phyloP scores from a whole-genome alignment of 768 basidiomycete species.

The Leccinum longicurvipes region DNA sequence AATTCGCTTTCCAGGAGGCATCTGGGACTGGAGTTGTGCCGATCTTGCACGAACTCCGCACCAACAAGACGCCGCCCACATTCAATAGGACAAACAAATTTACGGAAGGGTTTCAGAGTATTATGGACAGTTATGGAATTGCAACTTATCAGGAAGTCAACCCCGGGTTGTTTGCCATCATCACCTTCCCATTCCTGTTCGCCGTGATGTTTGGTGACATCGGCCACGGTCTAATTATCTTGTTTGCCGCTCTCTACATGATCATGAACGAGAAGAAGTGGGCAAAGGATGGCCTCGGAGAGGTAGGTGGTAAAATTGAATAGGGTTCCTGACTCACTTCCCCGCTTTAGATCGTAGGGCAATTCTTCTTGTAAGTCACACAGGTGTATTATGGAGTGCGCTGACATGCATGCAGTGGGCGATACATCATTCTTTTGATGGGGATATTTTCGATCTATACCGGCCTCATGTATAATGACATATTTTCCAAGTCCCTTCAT shows the following conservation, averaged over 20 bases:
- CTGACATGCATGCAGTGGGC: slow-evolving; percentile 59
- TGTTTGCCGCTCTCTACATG: slow-evolving; percentile 76
- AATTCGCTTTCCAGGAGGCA: slow-evolving; percentile 53
- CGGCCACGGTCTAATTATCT: slow-evolving; percentile 88
- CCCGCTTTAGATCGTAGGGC: slow-evolving; percentile 63
- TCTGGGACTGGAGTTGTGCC: slow-evolving; percentile 92
- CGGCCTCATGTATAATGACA: slow-evolving; percentile 97
- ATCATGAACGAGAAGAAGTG: slow-evolving; percentile 82
- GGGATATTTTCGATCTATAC: slow-evolving; percentile 96
- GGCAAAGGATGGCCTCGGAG: slow-evolving; percentile 69
- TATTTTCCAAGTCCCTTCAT: slow-evolving; percentile 91
- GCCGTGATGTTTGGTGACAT: slow-evolving; percentile 99
- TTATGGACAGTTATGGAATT: slow-evolving; percentile 97
- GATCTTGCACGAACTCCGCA: slow-evolving; percentile 86
- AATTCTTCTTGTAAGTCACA: slow-evolving; percentile 84
- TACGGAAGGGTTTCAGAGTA: slow-evolving; percentile 94
- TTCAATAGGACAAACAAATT: slow-evolving; percentile 95
- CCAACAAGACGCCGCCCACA: slow-evolving; percentile 90
- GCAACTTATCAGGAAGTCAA: slow-evolving; percentile 96
- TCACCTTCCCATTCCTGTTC: slow-evolving; percentile 97
- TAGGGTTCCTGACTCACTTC: slow-evolving; percentile 6
- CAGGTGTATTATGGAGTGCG: slow-evolving; percentile 5
- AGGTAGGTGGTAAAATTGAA: slow-evolving; percentile 42
- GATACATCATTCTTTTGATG: slow-evolving; percentile 98
- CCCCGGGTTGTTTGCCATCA: slow-evolving; percentile 87